These are phyloP conservation scores for Boechera retrofracta DNA, from an alignment of 345 rosid genomes.

Conservation along the genomic window DNA sequence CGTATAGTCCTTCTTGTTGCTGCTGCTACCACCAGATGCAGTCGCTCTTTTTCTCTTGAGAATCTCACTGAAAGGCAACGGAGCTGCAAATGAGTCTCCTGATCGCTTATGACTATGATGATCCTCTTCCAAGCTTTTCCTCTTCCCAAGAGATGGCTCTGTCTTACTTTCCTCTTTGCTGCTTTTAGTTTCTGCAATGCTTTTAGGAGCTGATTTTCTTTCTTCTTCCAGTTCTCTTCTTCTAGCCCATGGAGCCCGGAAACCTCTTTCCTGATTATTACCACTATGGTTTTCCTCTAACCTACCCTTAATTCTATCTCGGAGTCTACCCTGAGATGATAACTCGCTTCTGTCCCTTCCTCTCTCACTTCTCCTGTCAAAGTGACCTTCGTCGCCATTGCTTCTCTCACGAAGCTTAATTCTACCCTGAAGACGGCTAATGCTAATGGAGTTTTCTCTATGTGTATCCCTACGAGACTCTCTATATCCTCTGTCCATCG, in stretches of 20 bases:
- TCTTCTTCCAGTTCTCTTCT: slow-evolving; percentile 66
- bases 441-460: slow-evolving; percentile 55
- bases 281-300: slow-evolving; percentile 52
- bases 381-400: slow-evolving; percentile 46
- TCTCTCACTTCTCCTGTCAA: slow-evolving; percentile 59
- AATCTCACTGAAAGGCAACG: slow-evolving; percentile 86
- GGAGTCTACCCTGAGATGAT: slow-evolving; percentile 67
- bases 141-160: slow-evolving; percentile 56
- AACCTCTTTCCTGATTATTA: slow-evolving; percentile 48
- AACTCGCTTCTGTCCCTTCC: slow-evolving; percentile 56
- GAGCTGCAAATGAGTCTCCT: slow-evolving; percentile 77
- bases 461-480: slow-evolving; percentile 56
- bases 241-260: slow-evolving; percentile 51
- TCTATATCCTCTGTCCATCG: slow-evolving; percentile 50
- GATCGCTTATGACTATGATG: slow-evolving; percentile 46
- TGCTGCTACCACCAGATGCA: slow-evolving; percentile 49
- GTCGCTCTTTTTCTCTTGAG: slow-evolving; percentile 79
- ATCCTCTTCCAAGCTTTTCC: slow-evolving; percentile 55
- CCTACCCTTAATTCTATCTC: slow-evolving; percentile 66
- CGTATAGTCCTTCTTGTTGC: slow-evolving; percentile 30
- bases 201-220: slow-evolving; percentile 54
- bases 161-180: slow-evolving; percentile 47
- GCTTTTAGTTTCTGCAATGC: slow-evolving; percentile 68
- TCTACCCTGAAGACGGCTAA: slow-evolving; percentile 80
- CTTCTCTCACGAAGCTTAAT: slow-evolving; percentile 72